These are phyloP conservation scores for Dictyostelium discoideum DNA, from an alignment of 78 protist species.

Conservation along the genomic window DNA sequence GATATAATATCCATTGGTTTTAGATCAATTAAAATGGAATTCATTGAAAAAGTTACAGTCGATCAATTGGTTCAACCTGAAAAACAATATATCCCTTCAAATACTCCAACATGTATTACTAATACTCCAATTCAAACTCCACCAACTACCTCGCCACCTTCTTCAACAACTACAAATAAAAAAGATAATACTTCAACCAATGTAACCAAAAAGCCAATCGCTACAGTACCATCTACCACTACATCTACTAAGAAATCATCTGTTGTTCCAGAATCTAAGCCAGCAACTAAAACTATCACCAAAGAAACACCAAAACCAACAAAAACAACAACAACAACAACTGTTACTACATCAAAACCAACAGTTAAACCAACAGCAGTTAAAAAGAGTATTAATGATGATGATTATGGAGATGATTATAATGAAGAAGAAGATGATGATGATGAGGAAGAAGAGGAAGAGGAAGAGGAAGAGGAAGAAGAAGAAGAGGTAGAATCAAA, in stretches of 20 bases:
- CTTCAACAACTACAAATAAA: background rate
- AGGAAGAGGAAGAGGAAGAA: background rate
- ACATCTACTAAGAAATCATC: background rate
- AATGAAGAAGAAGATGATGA: background rate
- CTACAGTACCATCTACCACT: background rate
- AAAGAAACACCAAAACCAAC: background rate
- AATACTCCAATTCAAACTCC: background rate
- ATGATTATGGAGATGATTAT: background rate
- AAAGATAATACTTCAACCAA: background rate
- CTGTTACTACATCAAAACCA: background rate
- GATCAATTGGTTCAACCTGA: background rate
- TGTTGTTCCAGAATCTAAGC: background rate
- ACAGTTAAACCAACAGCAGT: background rate
- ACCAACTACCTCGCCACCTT: background rate
- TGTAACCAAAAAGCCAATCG: background rate
- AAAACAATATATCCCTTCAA: background rate
- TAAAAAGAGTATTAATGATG: conserved; percentile 11
- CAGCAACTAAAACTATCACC: background rate
- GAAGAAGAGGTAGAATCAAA: background rate
- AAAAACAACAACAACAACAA: background rate
- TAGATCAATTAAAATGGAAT: conserved; percentile 51
- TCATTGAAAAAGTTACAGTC: background rate
- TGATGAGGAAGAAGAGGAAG: background rate
- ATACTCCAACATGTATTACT: background rate
- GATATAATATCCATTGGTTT: conserved; percentile 39